A percentile compares a stretch with the other conserved stretches of the same genome.
Conservation (phyloP, 2,329 filamentous ascomycete genomes). For the Nemania diffusa region DNA sequence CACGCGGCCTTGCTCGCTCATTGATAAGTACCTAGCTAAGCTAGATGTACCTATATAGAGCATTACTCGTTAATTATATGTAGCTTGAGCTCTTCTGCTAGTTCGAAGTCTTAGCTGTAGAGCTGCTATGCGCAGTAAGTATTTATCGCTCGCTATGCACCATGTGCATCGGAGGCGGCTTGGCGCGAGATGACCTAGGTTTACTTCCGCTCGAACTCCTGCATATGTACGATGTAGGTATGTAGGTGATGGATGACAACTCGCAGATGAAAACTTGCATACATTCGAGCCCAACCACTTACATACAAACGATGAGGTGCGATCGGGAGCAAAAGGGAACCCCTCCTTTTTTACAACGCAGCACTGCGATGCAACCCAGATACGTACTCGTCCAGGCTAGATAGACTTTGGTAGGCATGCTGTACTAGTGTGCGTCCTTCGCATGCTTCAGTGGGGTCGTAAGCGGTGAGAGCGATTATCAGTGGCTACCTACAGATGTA, state of each 20-base stretch:
- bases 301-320: background rate
- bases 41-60: background rate
- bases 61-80: background rate
- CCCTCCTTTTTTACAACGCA: background rate
- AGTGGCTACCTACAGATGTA: background rate
- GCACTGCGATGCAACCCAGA: too few species aligned
- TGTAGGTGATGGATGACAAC: background rate
- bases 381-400: too few species aligned
- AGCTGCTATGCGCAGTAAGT: background rate
- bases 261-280: background rate
- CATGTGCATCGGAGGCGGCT: background rate
- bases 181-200: background rate
- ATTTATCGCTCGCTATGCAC: background rate
- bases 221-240: background rate
- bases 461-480: slow-evolving; percentile 5
- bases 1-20: background rate
- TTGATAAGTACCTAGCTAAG: background rate
- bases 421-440: too few species aligned
- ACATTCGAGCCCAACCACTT: background rate
- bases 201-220: background rate
- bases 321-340: background rate
- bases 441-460: background rate
- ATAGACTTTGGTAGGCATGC: too few species aligned
- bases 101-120: background rate
- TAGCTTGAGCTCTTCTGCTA: background rate